Base-by-base conservation (phyloP, 306 rosid species). In the Pterocarpus macrocarpus region DNA sequence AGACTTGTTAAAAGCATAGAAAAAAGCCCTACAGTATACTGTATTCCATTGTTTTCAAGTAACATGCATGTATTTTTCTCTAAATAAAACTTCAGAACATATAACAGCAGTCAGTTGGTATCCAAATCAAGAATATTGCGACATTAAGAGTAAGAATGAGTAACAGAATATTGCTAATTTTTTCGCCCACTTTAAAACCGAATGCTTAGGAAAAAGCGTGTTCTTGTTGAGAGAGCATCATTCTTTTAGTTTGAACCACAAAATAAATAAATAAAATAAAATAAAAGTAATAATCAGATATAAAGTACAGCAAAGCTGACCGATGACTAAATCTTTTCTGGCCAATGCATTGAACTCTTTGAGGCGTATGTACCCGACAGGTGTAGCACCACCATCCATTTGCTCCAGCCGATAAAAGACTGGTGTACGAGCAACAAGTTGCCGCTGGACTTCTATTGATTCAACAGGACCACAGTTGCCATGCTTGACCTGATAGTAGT, bases 341-440 rank as follows among this genome's bases (percentile, higher is more conserved):
- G 99, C 99, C 91, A 95, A 88, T 64, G 97, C 97, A 89, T 95
- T 95, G 86, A 95, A 93, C 93, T 95, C 99, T 86, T 93, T 95
- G 52, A 95, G 90, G 59, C 92, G 97, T 63, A 91, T 73, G 84
- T 95, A 95, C 58, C 99, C 99, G 76, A 91, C 90, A 73, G 89
- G 87, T 58, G 91, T 22, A 82, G 86, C 81, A 53, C 81, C 90
- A 87, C 83, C 80, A 39, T 91, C 96, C 43, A 80, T 76, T 86
- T 91, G 89, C 81, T 95, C 99, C 88, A 95, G 79, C 76, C 92
- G 86, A 80, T 95, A 95, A 87, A 84, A 88, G 81, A 95, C 97
- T 0, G 97, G 98, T 52, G 98, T 88, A 72, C 95, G 94, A 80
- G 98, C 99, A 86, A 90, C 92, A 81, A 93, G 90, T 77, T 91